Percentiles rank a stretch among this genome's conserved stretches.
Evolutionary conservation across 176 grass and related monocot species (phyloP).

Genomic region (Oryza longistaminata): DNA sequence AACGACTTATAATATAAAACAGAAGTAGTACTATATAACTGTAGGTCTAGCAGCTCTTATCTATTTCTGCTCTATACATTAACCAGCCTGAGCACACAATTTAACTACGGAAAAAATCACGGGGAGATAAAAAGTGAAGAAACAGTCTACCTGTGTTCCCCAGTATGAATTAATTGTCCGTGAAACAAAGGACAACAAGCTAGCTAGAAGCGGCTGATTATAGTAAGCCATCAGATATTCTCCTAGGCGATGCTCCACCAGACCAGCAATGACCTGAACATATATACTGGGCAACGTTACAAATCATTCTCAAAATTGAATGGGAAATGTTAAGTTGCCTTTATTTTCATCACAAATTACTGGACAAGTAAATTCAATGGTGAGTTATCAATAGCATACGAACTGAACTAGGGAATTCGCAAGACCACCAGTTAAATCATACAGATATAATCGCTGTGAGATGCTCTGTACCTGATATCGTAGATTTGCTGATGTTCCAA

Average conservation of each 20-base stretch:
- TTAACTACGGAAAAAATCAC: constrained; percentile 11
- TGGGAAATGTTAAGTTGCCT: not conserved
- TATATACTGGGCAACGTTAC: constrained; percentile 27
- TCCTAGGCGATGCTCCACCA: constrained; percentile 90
- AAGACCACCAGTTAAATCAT: not conserved
- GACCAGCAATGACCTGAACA: constrained; percentile 88
- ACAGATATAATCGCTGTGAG: constrained; percentile 4
- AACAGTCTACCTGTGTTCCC: constrained; percentile 85
- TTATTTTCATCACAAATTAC: constrained; percentile 19
- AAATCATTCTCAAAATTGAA: not conserved
- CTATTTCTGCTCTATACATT: not conserved
- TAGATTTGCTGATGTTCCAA: constrained; percentile 97
- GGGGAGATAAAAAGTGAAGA: constrained; percentile 10
- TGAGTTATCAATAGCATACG: not conserved
- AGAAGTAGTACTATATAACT: not conserved
- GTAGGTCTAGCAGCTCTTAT: not conserved
- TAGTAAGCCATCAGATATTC: constrained; percentile 75
- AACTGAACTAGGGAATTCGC: not conserved
- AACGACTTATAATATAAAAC: too few species aligned
- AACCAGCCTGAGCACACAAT: not conserved
- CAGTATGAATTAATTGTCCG: constrained; percentile 93
- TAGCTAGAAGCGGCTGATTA: constrained; percentile 72
- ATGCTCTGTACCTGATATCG: constrained; percentile 77
- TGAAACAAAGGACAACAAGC: constrained; percentile 67
- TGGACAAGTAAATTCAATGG: not conserved